Evolutionary conservation across 2,329 filamentous ascomycete species (phyloP).

Genomic region (Plenodomus tracheiphilus): DNA sequence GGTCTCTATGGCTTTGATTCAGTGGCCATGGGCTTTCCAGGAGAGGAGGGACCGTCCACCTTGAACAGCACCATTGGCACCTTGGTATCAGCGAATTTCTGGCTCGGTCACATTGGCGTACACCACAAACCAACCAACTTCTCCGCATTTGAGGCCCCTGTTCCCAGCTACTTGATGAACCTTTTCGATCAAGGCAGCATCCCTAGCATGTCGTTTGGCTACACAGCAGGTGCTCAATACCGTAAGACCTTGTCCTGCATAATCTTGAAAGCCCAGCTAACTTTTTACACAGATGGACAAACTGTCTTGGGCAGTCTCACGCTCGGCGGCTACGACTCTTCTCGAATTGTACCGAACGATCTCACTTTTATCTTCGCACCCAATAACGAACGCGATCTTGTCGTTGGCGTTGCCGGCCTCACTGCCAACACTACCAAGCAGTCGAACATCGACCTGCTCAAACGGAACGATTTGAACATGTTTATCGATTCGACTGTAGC

Average conservation of each 20-base stretch:
- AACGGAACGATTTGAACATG: constrained; percentile 43
- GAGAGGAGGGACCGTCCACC: constrained; percentile 47
- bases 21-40: constrained; percentile 46
- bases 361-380: constrained; percentile 60
- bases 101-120: constrained; percentile 53
- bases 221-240: constrained; percentile 75
- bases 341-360: constrained; percentile 64
- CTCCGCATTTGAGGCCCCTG: constrained; percentile 56
- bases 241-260: constrained; percentile 49
- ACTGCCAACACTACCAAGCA: constrained; percentile 33
- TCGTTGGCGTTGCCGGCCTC: constrained; percentile 59
- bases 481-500: constrained; percentile 55
- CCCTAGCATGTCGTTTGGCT: constrained; percentile 74
- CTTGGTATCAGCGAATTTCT: constrained; percentile 47
- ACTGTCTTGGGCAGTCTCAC: constrained; percentile 57
- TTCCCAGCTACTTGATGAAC: constrained; percentile 55
- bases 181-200: constrained; percentile 62
- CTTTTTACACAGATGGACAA: constrained; percentile 30
- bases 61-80: constrained; percentile 49
- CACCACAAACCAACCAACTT: constrained; percentile 56
- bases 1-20: constrained; percentile 65
- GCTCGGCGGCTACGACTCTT: constrained; percentile 70
- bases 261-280: constrained; percentile 5
- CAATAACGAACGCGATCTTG: constrained; percentile 61
- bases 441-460: constrained; percentile 44